Conservation (phyloP, 257 asterid species). For the Lycium ferocissimum region DNA sequence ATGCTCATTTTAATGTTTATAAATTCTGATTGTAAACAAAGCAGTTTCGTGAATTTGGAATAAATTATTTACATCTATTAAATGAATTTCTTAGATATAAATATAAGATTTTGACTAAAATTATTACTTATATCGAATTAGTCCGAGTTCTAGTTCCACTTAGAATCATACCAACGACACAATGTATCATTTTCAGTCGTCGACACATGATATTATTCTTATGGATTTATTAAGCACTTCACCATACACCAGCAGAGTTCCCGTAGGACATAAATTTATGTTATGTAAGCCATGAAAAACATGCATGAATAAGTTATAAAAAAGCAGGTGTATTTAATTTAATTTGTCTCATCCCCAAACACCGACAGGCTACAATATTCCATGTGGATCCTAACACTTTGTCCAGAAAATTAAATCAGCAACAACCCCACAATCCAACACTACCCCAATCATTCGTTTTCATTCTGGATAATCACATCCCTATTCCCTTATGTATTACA, state of each 20-base stretch:
- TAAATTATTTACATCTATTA: too few relatives aligned
- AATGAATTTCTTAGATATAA: too few relatives aligned
- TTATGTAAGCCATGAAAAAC: not conserved
- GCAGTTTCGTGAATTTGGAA: too few relatives aligned
- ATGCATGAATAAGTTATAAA: not conserved
- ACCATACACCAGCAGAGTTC: not conserved
- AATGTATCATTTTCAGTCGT: not conserved
- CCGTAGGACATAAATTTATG: not conserved
- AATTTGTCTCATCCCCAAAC: not conserved
- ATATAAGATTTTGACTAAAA: too few relatives aligned
- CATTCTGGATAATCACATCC: too few relatives aligned
- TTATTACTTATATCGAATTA: too few relatives aligned
- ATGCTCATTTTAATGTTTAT: too few relatives aligned
- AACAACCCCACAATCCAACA: not conserved
- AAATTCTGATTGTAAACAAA: too few relatives aligned
- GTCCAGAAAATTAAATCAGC: not conserved
- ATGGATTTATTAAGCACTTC: not conserved
- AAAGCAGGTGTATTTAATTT: not conserved
- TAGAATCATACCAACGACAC: too few relatives aligned
- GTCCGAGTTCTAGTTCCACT: too few relatives aligned
- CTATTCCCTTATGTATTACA: too few relatives aligned
- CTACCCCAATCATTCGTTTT: too few relatives aligned
- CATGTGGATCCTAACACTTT: not conserved
- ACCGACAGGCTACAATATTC: not conserved
- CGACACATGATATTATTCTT: not conserved